Conservation (phyloP, 768 basidiomycete genomes). For the Chiua virens region DNA sequence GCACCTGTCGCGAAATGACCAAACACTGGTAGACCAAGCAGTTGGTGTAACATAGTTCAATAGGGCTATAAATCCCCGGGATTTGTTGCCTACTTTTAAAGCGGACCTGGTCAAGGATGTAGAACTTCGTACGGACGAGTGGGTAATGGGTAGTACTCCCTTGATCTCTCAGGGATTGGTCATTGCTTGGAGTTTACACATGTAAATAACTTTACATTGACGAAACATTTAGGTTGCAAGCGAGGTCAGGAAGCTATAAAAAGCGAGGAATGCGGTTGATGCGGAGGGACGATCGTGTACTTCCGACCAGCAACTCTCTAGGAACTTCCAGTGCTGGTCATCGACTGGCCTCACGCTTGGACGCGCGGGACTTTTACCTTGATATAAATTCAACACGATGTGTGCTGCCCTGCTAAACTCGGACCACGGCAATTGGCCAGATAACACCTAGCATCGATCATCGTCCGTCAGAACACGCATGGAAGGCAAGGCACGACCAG, state of each 20-base stretch:
- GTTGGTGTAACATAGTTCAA: too few species aligned
- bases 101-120: too few species aligned
- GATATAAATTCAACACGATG: constrained; percentile 1
- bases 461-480: not conserved
- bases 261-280: constrained; percentile 9
- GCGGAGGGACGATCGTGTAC: constrained; percentile 11
- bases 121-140: too few species aligned
- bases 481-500: not conserved
- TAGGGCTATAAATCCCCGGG: too few species aligned
- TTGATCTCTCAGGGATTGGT: too few species aligned
- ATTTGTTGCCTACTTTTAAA: too few species aligned
- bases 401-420: constrained; percentile 8
- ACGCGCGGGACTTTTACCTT: constrained; percentile 4
- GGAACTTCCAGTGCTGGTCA: constrained; percentile 9
- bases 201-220: too few species aligned
- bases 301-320: constrained; percentile 10
- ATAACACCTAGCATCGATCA: constrained; percentile 6
- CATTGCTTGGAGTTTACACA: too few species aligned
- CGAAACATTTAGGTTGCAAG: not conserved
- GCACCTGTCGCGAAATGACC: too few species aligned
- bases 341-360: constrained; percentile 2
- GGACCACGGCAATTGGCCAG: constrained; percentile 12
- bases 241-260: constrained; percentile 8
- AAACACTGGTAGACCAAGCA: too few species aligned
- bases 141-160: too few species aligned